Conservation (phyloP, 371 early-diverging fungal species). For the Apophysomyces ossiformis region DNA sequence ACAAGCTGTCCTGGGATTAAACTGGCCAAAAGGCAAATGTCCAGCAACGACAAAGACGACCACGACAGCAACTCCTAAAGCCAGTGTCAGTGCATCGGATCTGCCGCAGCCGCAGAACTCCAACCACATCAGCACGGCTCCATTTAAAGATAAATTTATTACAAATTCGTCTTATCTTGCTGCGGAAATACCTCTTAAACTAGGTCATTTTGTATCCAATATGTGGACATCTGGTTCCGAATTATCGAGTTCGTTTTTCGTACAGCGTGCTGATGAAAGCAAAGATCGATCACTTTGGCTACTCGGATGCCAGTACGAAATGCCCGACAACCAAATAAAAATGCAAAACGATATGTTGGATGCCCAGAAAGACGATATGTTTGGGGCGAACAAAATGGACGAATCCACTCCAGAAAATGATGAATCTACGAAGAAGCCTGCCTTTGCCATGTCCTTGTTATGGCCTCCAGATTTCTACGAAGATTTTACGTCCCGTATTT, state of each 20-base stretch:
- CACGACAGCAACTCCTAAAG: conserved; percentile 3
- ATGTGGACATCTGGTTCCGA: conserved; percentile 48
- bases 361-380: conserved; percentile 44
- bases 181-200: conserved; percentile 55
- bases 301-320: conserved; percentile 34
- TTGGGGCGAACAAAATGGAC: conserved; percentile 13
- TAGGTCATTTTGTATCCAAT: conserved; percentile 55
- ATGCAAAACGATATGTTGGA: conserved; percentile 42
- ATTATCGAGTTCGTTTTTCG: conserved; percentile 30
- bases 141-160: conserved; percentile 48
- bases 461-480: conserved; percentile 63
- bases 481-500: conserved; percentile 79
- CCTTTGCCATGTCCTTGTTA: conserved; percentile 25
- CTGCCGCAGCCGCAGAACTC: conserved; percentile 55
- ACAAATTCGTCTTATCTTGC: conserved; percentile 57
- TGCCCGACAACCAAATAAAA: conserved; percentile 22
- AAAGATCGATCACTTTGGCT: conserved; percentile 37
- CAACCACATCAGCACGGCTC: conserved; percentile 50
- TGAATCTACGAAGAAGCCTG: conserved; percentile 5
- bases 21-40: background rate
- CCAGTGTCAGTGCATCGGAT: conserved; percentile 16
- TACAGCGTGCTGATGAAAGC: conserved; percentile 17
- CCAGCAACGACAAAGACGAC: conserved; percentile 11
- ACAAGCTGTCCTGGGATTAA: background rate
- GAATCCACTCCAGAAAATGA: conserved; percentile 1